A percentile compares a stretch with the other conserved stretches of the same genome.
Conservation (phyloP, 345 rosid genomes). For the Salix viminalis region DNA sequence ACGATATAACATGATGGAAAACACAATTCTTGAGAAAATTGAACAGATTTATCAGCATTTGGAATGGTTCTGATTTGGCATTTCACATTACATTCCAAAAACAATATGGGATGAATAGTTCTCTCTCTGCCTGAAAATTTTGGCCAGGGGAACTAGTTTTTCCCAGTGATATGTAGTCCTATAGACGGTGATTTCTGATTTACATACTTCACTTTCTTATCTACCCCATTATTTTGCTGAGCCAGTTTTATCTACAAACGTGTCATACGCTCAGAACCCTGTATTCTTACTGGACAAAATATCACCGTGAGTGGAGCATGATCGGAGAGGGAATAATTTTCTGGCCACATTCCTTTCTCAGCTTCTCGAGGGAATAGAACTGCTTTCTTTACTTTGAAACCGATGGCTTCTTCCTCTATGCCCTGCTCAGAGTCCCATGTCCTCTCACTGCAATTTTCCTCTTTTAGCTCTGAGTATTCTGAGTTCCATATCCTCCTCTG, state of each 20-base stretch:
- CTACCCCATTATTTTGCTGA: neutral
- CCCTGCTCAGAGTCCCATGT: neutral
- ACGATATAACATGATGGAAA: neutral
- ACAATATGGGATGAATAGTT: neutral
- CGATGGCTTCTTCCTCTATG: conserved; percentile 32
- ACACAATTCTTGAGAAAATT: neutral
- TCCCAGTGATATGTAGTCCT: neutral
- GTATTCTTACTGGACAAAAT: conserved; percentile 66
- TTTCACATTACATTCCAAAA: neutral
- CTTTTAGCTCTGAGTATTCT: conserved; percentile 5
- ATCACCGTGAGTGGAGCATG: conserved; percentile 74
- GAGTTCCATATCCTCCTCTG: conserved; percentile 23
- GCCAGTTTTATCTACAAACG: neutral
- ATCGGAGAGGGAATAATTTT: conserved; percentile 69
- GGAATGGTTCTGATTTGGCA: neutral
- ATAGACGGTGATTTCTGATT: neutral
- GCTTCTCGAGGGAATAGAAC: conserved; percentile 72
- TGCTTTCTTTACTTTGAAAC: conserved; percentile 67
- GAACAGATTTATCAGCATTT: neutral
- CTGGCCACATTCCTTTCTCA: conserved; percentile 72
- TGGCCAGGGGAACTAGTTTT: neutral
- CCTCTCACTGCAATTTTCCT: neutral
- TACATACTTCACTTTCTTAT: neutral
- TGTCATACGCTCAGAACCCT: conserved; percentile 23
- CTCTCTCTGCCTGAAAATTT: neutral